These are phyloP conservation scores for Pulveroboletus sp. DNA, from an alignment of 768 basidiomycete genomes.

Conservation along the genomic window DNA sequence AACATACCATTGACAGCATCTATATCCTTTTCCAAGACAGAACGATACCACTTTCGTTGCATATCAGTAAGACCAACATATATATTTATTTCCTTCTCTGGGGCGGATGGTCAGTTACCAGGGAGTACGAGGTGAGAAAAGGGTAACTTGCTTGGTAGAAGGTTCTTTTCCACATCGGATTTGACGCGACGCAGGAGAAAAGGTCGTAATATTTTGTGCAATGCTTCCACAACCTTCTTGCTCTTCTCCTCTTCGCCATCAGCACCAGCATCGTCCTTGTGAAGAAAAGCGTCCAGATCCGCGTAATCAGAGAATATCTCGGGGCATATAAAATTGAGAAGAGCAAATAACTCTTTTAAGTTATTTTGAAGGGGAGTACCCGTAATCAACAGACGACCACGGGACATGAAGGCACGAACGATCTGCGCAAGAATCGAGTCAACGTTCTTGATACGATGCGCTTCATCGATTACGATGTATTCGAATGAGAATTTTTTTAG, in stretches of 20 bases:
- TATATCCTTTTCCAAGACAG: conserved; percentile 94
- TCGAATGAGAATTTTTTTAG: conserved; percentile 95
- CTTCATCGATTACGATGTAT: conserved; percentile 98
- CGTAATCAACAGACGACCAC: conserved; percentile 90
- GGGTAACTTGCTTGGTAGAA: conserved; percentile 70
- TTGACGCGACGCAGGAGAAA: conserved; percentile 94
- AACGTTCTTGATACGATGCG: conserved; percentile 98
- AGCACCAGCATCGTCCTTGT: conserved; percentile 70
- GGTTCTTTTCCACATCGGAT: conserved; percentile 92
- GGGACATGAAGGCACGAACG: conserved; percentile 82
- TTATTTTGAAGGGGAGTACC: conserved; percentile 97
- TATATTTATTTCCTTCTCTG: conserved; percentile 98
- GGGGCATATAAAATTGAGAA: conserved; percentile 94
- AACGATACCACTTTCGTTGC: conserved; percentile 98
- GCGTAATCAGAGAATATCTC: conserved; percentile 90
- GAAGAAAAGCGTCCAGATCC: conserved; percentile 91
- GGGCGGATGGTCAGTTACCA: background rate
- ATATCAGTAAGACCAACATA: conserved; percentile 96
- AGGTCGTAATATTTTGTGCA: conserved; percentile 94
- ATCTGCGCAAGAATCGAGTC: conserved; percentile 95
- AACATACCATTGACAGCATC: conserved; percentile 90
- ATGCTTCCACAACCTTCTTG: conserved; percentile 90
- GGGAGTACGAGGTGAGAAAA: background rate
- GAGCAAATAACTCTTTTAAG: conserved; percentile 88
- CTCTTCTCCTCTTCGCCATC: conserved; percentile 78